These are phyloP conservation scores for Eucommia ulmoides DNA, from an alignment of 257 asterid genomes.

Conservation along the genomic window DNA sequence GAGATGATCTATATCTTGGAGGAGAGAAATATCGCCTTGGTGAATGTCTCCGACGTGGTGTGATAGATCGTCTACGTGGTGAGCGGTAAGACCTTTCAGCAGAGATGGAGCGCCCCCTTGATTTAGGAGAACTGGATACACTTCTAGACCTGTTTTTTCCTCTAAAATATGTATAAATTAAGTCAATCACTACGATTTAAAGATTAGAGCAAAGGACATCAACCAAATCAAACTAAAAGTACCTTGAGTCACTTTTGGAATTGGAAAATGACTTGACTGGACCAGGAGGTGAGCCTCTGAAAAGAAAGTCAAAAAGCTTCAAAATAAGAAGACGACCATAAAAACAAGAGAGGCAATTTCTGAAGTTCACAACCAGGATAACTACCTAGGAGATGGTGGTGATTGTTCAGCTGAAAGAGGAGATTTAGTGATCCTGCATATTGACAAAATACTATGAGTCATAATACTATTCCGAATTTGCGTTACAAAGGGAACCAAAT, in stretches of 20 bases:
- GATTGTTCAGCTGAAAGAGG: constrained; percentile 49
- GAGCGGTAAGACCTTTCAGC: constrained; percentile 36
- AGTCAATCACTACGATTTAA: constrained; percentile 16
- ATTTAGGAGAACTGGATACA: constrained; percentile 35
- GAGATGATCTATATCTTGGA: constrained; percentile 44
- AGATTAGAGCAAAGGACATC: not conserved
- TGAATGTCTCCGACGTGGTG: constrained; percentile 46
- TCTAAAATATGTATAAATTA: not conserved
- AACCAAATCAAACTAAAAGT: too few relatives aligned
- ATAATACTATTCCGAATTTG: not conserved
- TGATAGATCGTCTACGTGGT: constrained; percentile 38
- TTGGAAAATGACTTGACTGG: constrained; percentile 42
- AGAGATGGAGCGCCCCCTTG: constrained; percentile 49
- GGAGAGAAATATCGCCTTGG: constrained; percentile 43
- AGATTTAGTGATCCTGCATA: constrained; percentile 48
- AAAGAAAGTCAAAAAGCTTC: constrained; percentile 8
- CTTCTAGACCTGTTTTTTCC: constrained; percentile 53
- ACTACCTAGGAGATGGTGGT: constrained; percentile 39
- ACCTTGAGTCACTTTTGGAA: constrained; percentile 42
- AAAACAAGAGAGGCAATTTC: not conserved
- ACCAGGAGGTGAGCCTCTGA: constrained; percentile 29
- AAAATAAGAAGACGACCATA: not conserved
- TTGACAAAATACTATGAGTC: not conserved
- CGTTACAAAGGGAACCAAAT: too few relatives aligned
- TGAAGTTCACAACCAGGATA: constrained; percentile 4